Evolutionary conservation across 139 green algal species (phyloP).

Genomic region (Micromonas pusilla): DNA sequence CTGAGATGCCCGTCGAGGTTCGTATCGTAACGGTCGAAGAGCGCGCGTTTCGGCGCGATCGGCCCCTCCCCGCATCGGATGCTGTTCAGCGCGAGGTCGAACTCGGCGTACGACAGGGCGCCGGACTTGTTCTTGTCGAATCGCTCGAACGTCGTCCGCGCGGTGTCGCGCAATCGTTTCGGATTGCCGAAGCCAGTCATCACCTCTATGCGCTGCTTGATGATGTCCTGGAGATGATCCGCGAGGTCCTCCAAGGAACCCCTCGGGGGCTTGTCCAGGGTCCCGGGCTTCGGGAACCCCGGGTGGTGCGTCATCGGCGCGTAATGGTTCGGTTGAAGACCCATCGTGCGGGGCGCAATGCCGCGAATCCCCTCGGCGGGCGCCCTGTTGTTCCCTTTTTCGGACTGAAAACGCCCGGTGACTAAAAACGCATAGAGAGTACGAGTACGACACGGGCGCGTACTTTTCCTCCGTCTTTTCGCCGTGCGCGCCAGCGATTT

Average conservation of each 20-base stretch:
- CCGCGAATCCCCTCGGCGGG: too few species aligned
- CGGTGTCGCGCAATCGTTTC: not conserved
- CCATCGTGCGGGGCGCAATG: too few species aligned
- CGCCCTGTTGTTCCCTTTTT: too few species aligned
- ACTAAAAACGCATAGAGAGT: too few species aligned
- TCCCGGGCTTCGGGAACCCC: too few species aligned
- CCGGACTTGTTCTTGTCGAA: constrained; percentile 6
- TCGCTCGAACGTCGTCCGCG: not conserved
- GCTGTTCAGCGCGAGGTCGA: not conserved
- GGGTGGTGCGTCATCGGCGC: too few species aligned
- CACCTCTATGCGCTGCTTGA: not conserved
- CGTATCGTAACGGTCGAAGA: not conserved
- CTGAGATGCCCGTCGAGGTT: not conserved
- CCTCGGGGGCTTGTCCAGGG: too few species aligned
- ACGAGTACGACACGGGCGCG: too few species aligned
- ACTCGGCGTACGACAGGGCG: not conserved
- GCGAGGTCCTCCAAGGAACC: not conserved
- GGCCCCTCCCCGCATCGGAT: not conserved
- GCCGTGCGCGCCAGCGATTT: too few species aligned
- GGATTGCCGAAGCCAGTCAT: not conserved
- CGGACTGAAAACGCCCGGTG: too few species aligned
- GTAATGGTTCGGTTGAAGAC: too few species aligned
- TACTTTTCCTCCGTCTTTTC: too few species aligned
- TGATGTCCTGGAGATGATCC: not conserved
- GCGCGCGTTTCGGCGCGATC: not conserved